phyloP scores from a whole-genome alignment of 108 stramenopile species.

The Chaetoceros muelleri region DNA sequence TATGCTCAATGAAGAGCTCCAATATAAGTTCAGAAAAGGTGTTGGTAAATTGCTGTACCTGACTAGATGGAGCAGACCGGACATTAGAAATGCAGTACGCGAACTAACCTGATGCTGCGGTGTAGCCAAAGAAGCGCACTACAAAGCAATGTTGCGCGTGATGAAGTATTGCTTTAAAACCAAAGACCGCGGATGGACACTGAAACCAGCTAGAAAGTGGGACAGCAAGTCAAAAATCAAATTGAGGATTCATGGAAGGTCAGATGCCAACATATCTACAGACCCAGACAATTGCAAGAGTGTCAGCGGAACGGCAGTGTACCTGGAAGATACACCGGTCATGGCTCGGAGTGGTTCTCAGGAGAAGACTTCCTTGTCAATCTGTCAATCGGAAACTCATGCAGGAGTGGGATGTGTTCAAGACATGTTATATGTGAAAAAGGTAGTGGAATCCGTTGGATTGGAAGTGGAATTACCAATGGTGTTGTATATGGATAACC shows the following conservation, averaged over 20 bases:
- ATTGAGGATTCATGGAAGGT: no score
- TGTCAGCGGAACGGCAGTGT: constrained; percentile 1
- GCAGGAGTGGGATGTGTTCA: constrained; percentile 4
- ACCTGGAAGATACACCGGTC: no score
- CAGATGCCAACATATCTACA: no score
- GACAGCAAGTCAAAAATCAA: no score
- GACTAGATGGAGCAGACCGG: constrained; percentile 17
- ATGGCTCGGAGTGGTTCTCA: constrained; percentile 4
- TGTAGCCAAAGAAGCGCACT: neutral
- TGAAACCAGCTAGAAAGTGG: constrained; percentile 12
- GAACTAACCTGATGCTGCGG: constrained; percentile 18
- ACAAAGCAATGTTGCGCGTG: no score
- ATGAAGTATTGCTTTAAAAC: constrained; percentile 5
- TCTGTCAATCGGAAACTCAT: constrained; percentile 5
- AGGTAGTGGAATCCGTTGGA: constrained; percentile 1
- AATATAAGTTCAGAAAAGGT: constrained; percentile 10
- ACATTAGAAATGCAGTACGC: constrained; percentile 20
- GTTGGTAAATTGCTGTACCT: constrained; percentile 17
- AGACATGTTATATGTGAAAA: constrained; percentile 6
- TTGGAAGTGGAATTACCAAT: constrained; percentile 9
- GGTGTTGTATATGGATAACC: no score
- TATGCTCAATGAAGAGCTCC: no score
- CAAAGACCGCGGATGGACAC: constrained; percentile 5
- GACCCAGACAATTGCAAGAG: constrained; percentile 14
- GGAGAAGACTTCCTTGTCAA: constrained; percentile 3